Evolutionary conservation across 2,329 filamentous ascomycete genomes (phyloP), one percentile per base, ranked within the genome.

Genomic region (Tolypocladium paradoxum): DNA sequence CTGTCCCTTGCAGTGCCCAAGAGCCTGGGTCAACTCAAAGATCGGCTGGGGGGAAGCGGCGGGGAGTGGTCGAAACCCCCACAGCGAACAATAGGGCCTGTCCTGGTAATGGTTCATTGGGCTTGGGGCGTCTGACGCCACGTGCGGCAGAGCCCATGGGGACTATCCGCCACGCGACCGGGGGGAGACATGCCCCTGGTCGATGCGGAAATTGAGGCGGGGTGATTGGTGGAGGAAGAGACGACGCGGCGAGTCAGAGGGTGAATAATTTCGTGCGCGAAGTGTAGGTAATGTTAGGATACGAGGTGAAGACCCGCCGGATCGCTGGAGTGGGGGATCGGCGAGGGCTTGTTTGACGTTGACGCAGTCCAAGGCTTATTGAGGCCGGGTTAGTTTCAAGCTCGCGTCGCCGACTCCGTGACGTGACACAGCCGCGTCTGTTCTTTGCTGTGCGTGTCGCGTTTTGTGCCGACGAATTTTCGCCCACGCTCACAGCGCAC

Each of bases 171-270:
- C 38, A 43, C 38, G 6, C 8, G 22, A 14, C 40, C n/a, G 24
- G 40, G 40, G 22, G 4, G 14, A 3, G n/a, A n/a, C n/a, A 16
- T 6, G 5, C 11, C 18, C 43, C 43, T 18, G 20, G 43, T 31
- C 27, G 9, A 33, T 4, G 27, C 49, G 53, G 53, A 54, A 49
- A 54, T 54, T 54, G 24, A n/a, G 4, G 43, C 43, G 43, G 43
- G 27, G 43, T 46, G 43, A 31, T 46, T 46, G 43, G 43, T n/a
- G 24, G 24, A 31, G 31, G 24, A 46, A 6, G 43, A 47, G 43
- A 31, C 43, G 43, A 20, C 43, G 3, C 24, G 9, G 34, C 48
- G 24, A 49, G 38, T 49, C 48, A 49, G 29, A n/a, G 18, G 2
- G 24, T 27, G 16, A 31, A n/a, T n/a, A n/a, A n/a, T n/a, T n/a